Evolutionary conservation across 305 asterid species (phyloP).

Genomic region (Fraxinus ornus): DNA sequence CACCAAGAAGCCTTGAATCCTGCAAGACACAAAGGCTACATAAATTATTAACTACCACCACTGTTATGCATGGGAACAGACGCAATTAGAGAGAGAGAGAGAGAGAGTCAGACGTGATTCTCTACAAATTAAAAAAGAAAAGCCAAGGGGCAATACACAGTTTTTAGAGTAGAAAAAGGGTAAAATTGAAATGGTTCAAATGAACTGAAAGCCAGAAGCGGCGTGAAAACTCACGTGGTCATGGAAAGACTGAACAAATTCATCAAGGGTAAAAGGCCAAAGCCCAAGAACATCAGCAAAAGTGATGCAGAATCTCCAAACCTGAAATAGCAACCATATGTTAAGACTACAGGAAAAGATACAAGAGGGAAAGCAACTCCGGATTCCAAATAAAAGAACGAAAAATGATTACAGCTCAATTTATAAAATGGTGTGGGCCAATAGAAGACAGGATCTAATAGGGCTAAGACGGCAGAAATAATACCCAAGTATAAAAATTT

Average conservation of each 20-base stretch:
- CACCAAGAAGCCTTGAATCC: slow-evolving; percentile 94
- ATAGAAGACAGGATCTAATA: neutral
- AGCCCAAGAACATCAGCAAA: slow-evolving; percentile 95
- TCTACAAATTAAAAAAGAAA: slow-evolving; percentile 3
- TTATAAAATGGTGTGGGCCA: neutral
- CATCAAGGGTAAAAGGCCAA: slow-evolving; percentile 98
- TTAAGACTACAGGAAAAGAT: slow-evolving; percentile 15
- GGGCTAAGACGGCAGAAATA: neutral
- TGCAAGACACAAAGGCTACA: slow-evolving; percentile 32
- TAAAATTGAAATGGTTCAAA: neutral
- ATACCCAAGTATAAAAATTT: neutral
- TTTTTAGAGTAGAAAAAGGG: neutral
- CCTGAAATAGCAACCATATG: slow-evolving; percentile 49
- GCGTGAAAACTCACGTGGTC: slow-evolving; percentile 71
- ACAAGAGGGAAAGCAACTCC: neutral
- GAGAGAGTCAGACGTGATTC: neutral
- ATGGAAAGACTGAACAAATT: slow-evolving; percentile 90
- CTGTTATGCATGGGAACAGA: neutral
- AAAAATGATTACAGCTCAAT: neutral
- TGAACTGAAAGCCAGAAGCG: slow-evolving; percentile 16
- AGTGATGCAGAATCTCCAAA: slow-evolving; percentile 91
- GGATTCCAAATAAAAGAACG: neutral
- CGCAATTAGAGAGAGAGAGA: neutral
- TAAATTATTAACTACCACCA: neutral
- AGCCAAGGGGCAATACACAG: neutral